These are phyloP conservation scores for Xylaria sp. DNA, from an alignment of 2,329 filamentous ascomycete genomes.

Conservation along the genomic window DNA sequence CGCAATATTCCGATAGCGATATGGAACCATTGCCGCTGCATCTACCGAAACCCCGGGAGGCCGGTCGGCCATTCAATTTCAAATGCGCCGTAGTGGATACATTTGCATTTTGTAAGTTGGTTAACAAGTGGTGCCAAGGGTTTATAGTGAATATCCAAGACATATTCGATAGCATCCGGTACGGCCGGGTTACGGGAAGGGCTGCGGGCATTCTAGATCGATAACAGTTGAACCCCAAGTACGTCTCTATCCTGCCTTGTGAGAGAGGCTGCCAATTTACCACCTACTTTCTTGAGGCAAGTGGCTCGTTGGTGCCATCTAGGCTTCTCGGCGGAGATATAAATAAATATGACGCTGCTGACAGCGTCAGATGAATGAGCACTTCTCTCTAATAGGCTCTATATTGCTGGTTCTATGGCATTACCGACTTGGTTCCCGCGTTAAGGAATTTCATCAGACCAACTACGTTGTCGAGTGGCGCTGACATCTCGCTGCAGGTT, in stretches of 20 bases:
- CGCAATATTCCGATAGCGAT: constrained; percentile 12
- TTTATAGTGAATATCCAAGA: constrained; percentile 4
- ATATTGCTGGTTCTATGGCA: constrained; percentile 10
- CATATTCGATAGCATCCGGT: constrained; percentile 6
- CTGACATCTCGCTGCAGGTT: constrained; percentile 23
- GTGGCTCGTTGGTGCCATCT: neutral
- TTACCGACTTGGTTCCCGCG: constrained; percentile 28
- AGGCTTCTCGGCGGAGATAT: constrained; percentile 31
- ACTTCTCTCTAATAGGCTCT: constrained; percentile 28
- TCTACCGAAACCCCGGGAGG: constrained; percentile 27
- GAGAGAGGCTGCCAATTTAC: constrained; percentile 7
- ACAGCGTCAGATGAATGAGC: constrained; percentile 27
- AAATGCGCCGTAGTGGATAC: constrained; percentile 16
- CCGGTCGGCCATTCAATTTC: constrained; percentile 14
- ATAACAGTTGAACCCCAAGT: too few species aligned
- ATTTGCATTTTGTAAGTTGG: neutral
- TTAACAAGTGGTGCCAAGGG: neutral
- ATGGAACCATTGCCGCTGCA: constrained; percentile 20
- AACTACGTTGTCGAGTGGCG: constrained; percentile 29
- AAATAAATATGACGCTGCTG: constrained; percentile 37
- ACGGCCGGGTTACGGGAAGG: constrained; percentile 17
- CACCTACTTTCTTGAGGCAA: neutral
- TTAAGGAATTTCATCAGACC: constrained; percentile 30
- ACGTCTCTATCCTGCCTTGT: constrained; percentile 5
- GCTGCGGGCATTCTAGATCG: constrained; percentile 11